A percentile compares a stretch with the other conserved stretches of the same genome.
Conservation (phyloP, 2,329 filamentous ascomycete species). For the Talaromyces rugulosus region DNA sequence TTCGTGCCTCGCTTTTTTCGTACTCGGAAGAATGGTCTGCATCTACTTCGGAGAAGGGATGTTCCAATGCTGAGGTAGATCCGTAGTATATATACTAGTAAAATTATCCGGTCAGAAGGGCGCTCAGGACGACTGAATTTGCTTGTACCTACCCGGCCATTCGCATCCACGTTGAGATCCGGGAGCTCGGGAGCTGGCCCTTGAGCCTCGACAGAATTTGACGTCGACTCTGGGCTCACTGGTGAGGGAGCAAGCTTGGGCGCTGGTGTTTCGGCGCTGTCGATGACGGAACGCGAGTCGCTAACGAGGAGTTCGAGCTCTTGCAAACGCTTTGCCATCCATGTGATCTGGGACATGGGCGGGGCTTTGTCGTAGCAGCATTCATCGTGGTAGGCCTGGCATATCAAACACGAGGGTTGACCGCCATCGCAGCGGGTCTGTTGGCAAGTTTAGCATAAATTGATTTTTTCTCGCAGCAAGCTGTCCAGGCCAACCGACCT, state of each 20-base stretch:
- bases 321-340: neutral
- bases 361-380: slow-evolving; percentile 1
- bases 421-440: neutral
- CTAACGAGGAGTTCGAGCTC: neutral
- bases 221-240: neutral
- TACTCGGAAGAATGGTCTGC: neutral
- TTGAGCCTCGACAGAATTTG: neutral
- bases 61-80: neutral
- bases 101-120: neutral
- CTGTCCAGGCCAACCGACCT: neutral
- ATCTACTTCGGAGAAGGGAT: neutral
- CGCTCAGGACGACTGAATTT: neutral
- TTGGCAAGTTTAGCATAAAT: neutral
- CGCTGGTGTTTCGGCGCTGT: neutral
- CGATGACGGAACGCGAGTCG: neutral
- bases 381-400: neutral
- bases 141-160: neutral
- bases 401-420: neutral
- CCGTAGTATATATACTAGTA: neutral
- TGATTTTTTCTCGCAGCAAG: neutral
- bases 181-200: neutral
- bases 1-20: neutral
- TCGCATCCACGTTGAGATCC: neutral
- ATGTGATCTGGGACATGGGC: neutral
- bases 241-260: neutral